Evolutionary conservation across 1,284 basidiomycete genomes (phyloP).

Genomic region (Inonotus hispidus): DNA sequence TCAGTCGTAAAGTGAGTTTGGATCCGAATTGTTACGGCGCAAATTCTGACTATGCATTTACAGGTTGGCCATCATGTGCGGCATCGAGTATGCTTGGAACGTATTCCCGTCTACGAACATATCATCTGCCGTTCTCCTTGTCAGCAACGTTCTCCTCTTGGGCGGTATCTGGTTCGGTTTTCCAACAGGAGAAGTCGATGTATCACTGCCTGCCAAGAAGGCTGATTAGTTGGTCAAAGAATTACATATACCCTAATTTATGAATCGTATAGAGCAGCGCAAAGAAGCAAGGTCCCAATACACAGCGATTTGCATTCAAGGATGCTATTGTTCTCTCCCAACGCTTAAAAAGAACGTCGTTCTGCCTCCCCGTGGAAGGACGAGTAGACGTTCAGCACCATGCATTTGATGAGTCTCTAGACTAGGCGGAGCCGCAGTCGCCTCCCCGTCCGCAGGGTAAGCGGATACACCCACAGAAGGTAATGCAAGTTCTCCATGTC

Average conservation of each 20-base stretch:
- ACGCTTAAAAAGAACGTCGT: conserved; percentile 74
- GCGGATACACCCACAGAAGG: conserved; percentile 65
- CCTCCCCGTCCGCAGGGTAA: conserved; percentile 43
- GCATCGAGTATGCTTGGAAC: conserved; percentile 86
- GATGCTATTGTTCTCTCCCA: conserved; percentile 34
- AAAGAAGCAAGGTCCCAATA: not conserved
- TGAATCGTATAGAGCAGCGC: not conserved
- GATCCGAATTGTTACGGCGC: not conserved
- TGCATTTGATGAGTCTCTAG: conserved; percentile 71
- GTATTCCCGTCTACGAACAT: conserved; percentile 74
- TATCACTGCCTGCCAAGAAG: not conserved
- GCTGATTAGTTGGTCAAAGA: not conserved
- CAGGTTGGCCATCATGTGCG: conserved; percentile 57
- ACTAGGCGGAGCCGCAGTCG: conserved; percentile 51
- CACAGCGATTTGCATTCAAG: not conserved
- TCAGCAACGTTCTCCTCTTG: conserved; percentile 54
- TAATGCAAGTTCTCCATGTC: conserved; percentile 67
- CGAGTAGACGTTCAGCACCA: conserved; percentile 67
- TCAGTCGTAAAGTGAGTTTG: conserved; percentile 52
- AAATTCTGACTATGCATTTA: conserved; percentile 4
- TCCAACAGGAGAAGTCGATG: conserved; percentile 30
- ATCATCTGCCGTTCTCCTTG: conserved; percentile 63
- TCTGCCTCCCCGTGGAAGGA: conserved; percentile 71
- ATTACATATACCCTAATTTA: not conserved
- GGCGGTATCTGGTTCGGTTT: conserved; percentile 60